Evolutionary conservation across 2,329 filamentous ascomycete species (phyloP), one percentile per base, ranked within the genome.

Genomic region (Aspergillus piperis): DNA sequence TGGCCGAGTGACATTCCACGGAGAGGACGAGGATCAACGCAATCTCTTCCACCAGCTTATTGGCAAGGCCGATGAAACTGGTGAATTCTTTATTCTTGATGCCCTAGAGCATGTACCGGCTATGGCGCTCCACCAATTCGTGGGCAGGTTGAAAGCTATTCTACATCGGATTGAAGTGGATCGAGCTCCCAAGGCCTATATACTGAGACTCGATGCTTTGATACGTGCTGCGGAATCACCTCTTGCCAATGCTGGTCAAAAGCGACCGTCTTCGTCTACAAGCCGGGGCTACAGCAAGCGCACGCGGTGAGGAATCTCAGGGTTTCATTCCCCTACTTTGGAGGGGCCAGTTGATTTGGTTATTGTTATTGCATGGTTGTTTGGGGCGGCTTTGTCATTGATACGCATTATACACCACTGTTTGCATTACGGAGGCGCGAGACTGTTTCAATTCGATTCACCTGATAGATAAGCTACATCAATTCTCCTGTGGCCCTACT

Each of bases 101-200:
- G 73, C 71, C 21, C 69, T 80, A n/a, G 74, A 73, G 49, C 61
- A 67, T 15, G 63, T 80, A 5, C 70, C 73, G 13, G 62, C 71
- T 3, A 55, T 64, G 2, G 69, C 73, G 42, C 66, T 79, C 2
- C 64, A 67, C 39, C 69, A 71, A 27, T 74, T 71, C 54, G 57
- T 64, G 15, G 54, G 64, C n/a, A 70, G 66, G 27, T 65, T 80
- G 30, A 66, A 65, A 11, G 65, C 64, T 5, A 69, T 77, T 11
- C 70, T 75, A 15, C 66, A 65, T 63, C 80, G 81, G 65, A 77
- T 83, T 54, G 76, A 82, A 64, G 72, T 78, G 42, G 77, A 80
- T 57, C 70, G 72, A 21, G 74, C 75, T 0, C 76, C 77, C 15
- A 71, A 68, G 54, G 64, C 65, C 8, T 79, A 75, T 54, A 67